phyloP scores from a whole-genome alignment of 1,139 yeast species.

The Candida pseudocylindracea region DNA sequence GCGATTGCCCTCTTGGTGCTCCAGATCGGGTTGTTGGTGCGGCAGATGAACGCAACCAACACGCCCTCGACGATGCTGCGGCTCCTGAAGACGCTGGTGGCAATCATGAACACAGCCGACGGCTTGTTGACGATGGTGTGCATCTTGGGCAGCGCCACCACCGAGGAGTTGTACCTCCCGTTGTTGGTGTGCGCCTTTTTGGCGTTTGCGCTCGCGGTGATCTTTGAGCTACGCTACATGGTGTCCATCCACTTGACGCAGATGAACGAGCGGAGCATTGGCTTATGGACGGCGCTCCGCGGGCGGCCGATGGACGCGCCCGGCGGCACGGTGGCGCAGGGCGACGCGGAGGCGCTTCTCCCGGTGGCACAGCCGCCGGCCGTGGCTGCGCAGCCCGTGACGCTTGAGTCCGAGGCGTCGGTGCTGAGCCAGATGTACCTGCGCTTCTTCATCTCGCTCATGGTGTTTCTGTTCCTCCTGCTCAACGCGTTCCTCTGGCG shows the following conservation, averaged over 20 bases:
- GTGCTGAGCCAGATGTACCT: slow-evolving; percentile 38
- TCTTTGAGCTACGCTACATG: slow-evolving; percentile 63
- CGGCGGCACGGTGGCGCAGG: slow-evolving; percentile 10
- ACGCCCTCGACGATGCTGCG: slow-evolving; percentile 56
- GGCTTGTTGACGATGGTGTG: slow-evolving; percentile 43
- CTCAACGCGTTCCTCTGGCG: slow-evolving; percentile 49
- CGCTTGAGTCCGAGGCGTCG: slow-evolving; percentile 7
- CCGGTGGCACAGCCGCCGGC: neutral
- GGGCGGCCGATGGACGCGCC: slow-evolving; percentile 2
- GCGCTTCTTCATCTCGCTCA: slow-evolving; percentile 34
- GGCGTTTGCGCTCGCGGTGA: slow-evolving; percentile 44
- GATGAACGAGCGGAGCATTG: slow-evolving; percentile 43
- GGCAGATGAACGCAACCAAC: slow-evolving; percentile 47
- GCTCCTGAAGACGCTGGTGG: slow-evolving; percentile 8
- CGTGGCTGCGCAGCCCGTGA: neutral
- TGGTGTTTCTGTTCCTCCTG: slow-evolving; percentile 27
- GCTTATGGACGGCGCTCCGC: slow-evolving; percentile 42
- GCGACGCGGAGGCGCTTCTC: slow-evolving; percentile 1
- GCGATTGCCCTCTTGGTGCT: slow-evolving; percentile 18
- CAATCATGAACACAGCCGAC: slow-evolving; percentile 35
- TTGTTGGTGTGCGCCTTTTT: slow-evolving; percentile 50
- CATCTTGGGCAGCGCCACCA: slow-evolving; percentile 31
- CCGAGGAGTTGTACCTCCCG: slow-evolving; percentile 37
- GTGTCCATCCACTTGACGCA: slow-evolving; percentile 52
- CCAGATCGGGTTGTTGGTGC: slow-evolving; percentile 13